A percentile compares a stretch with the other conserved stretches of the same genome.
Evolutionary conservation across 139 green algal species (phyloP).

Genomic region (Coelastrella sp.): DNA sequence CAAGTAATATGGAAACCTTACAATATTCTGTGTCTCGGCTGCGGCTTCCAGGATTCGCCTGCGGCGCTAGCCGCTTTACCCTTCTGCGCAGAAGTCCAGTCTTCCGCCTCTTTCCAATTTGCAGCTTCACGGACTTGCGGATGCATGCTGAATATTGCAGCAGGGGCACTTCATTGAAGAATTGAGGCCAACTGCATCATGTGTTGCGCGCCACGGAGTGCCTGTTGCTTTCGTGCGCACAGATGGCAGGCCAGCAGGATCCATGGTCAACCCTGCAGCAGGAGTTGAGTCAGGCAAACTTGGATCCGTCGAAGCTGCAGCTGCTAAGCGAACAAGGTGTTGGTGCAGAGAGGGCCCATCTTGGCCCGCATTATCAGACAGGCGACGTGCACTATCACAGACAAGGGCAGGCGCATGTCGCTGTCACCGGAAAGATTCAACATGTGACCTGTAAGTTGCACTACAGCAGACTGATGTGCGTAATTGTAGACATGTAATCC

Average conservation of each 20-base stretch:
- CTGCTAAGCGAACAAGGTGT: background rate
- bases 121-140: background rate
- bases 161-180: background rate
- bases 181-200: background rate
- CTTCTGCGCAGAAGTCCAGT: background rate
- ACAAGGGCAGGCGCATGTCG: too few relatives aligned
- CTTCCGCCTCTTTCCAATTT: background rate
- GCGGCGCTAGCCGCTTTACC: background rate
- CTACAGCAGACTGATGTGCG: too few relatives aligned
- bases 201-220: background rate
- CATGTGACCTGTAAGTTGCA: too few relatives aligned
- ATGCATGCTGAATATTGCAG: background rate
- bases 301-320: background rate
- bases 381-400: background rate
- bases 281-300: background rate
- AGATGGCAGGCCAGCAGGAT: background rate
- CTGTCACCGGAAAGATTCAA: too few relatives aligned
- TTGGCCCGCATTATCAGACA: background rate
- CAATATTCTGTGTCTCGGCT: background rate
- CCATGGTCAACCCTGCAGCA: background rate
- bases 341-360: background rate
- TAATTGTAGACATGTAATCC: too few relatives aligned
- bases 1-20: background rate
- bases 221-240: background rate
- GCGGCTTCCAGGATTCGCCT: background rate